Evolutionary conservation across 306 rosid species (phyloP).

Genomic region (Alnus glutinosa): DNA sequence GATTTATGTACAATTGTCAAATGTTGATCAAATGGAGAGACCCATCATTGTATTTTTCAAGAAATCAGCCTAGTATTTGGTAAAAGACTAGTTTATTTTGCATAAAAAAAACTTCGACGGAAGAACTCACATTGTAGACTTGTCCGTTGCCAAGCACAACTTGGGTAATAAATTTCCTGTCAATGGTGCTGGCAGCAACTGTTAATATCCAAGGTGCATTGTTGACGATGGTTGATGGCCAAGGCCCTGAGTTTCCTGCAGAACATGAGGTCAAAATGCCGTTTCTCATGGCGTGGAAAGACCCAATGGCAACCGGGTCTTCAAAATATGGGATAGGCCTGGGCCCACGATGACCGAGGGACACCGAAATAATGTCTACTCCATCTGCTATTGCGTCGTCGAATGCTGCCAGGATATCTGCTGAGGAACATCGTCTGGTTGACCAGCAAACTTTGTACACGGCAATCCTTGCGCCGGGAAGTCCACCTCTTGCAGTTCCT

Average conservation of each 20-base stretch:
- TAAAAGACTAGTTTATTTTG: no score
- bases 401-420: conserved; percentile 35
- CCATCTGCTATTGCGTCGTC: conserved; percentile 42
- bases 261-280: conserved; percentile 29
- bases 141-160: conserved; percentile 36
- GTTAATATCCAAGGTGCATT: conserved; percentile 41
- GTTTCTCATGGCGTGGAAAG: conserved; percentile 36
- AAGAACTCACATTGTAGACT: conserved; percentile 13
- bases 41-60: conserved; percentile 21
- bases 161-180: conserved; percentile 27
- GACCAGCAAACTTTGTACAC: conserved; percentile 39
- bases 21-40: background rate
- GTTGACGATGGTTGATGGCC: background rate
- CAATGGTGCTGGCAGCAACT: conserved; percentile 37
- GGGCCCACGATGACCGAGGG: conserved; percentile 20
- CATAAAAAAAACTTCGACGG: background rate
- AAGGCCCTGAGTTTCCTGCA: conserved; percentile 39
- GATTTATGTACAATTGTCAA: no score
- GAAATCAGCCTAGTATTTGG: no score
- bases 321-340: background rate
- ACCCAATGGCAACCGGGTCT: conserved; percentile 34
- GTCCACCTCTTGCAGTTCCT: conserved; percentile 36
- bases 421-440: conserved; percentile 7
- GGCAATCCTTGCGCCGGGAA: conserved; percentile 34
- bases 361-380: conserved; percentile 30